Evolutionary conservation across 2,329 filamentous ascomycete species (phyloP).

Genomic region (Alternaria brassicicola): DNA sequence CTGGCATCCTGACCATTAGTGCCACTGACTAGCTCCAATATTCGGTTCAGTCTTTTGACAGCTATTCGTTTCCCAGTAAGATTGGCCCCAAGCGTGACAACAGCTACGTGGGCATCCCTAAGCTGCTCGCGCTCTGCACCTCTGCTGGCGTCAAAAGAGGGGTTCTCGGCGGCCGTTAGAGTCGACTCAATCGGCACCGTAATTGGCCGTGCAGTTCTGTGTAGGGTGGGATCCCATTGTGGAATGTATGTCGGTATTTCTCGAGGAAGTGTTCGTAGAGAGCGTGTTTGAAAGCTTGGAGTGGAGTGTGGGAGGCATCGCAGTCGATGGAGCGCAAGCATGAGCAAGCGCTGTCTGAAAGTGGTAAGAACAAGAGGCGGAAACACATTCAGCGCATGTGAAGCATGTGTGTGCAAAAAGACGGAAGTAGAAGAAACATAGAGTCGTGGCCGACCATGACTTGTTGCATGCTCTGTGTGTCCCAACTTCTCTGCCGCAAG

Average conservation of each 20-base stretch:
- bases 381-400: neutral
- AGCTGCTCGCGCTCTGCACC: constrained; percentile 16
- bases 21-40: constrained; percentile 17
- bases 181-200: constrained; percentile 1
- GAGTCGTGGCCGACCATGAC: neutral
- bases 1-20: constrained; percentile 2
- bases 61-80: neutral
- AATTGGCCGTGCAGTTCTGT: constrained; percentile 7
- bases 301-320: constrained; percentile 31
- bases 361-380: neutral
- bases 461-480: neutral
- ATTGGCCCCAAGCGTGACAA: neutral
- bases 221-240: constrained; percentile 37
- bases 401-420: neutral
- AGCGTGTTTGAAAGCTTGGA: constrained; percentile 23
- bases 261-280: constrained; percentile 33
- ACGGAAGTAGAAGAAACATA: neutral
- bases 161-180: neutral
- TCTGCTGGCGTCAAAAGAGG: neutral
- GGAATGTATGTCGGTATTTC: constrained; percentile 28
- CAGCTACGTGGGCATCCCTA: constrained; percentile 9
- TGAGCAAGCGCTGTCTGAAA: constrained; percentile 20
- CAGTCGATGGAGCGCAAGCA: constrained; percentile 31
- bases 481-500: neutral
- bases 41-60: constrained; percentile 20